Conservation (phyloP, 345 rosid genomes). For the Eucalyptus curtisii region DNA sequence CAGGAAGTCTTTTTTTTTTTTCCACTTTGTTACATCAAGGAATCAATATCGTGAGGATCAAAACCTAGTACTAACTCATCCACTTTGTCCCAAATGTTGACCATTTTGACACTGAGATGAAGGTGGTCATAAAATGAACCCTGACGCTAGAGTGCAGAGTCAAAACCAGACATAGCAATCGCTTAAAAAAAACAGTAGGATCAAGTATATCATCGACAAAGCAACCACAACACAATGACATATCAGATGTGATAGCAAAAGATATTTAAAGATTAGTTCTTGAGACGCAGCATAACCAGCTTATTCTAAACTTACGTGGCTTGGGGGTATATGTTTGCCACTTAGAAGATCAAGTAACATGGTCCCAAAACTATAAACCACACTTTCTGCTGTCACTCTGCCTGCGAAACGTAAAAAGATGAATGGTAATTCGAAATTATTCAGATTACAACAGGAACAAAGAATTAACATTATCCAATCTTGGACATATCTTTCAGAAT, state of each 20-base stretch:
- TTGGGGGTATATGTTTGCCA: constrained; percentile 97
- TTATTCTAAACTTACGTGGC: constrained; percentile 54
- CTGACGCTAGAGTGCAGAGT: not conserved
- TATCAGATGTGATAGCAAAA: not conserved
- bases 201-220: not conserved
- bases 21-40: not conserved
- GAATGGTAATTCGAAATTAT: not conserved
- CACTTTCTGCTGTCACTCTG: constrained; percentile 84
- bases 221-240: not conserved
- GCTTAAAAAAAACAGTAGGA: not conserved
- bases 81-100: not conserved
- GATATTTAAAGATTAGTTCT: not conserved
- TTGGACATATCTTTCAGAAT: not conserved
- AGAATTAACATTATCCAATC: not conserved
- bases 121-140: not conserved
- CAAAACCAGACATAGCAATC: not conserved
- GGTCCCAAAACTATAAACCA: constrained; percentile 95
- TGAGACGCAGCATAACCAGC: not conserved
- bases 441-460: not conserved
- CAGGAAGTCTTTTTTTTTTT: not conserved
- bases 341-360: constrained; percentile 90
- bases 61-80: not conserved
- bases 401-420: constrained; percentile 32
- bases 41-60: not conserved
- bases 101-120: not conserved